These are phyloP conservation scores for Vaccinium myrtillus DNA, from an alignment of 148 eudicot genomes.

Conservation along the genomic window DNA sequence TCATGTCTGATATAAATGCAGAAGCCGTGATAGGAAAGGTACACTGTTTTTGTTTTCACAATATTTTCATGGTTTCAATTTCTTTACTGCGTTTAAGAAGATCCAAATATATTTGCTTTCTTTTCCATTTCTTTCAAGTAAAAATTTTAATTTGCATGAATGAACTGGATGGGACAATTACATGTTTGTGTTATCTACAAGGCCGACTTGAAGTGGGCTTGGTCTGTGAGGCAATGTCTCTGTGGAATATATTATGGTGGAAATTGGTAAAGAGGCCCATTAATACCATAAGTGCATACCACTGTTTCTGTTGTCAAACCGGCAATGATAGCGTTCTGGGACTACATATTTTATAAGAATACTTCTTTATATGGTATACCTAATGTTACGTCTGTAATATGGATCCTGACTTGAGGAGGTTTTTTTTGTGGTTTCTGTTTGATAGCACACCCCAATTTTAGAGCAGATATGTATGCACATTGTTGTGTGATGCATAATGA, in stretches of 20 bases:
- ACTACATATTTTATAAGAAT: neutral
- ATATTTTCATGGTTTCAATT: conserved; percentile 6
- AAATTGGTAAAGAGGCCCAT: neutral
- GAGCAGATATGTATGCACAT: neutral
- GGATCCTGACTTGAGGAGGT: neutral
- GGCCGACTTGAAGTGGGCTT: neutral
- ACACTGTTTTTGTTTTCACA: conserved; percentile 10
- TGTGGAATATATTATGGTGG: neutral
- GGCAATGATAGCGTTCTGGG: neutral
- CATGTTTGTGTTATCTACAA: neutral
- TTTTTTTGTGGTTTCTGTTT: neutral
- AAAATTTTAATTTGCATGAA: neutral
- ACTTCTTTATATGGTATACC: neutral
- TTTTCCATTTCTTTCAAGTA: neutral
- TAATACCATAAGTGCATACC: neutral
- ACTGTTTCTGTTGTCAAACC: neutral
- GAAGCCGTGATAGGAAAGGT: conserved; percentile 97
- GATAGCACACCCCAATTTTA: neutral
- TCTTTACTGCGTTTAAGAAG: neutral
- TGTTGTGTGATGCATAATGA: neutral
- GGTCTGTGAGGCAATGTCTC: neutral
- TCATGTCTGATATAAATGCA: conserved; percentile 44
- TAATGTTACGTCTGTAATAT: neutral
- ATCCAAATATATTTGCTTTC: neutral
- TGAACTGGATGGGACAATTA: neutral